These are phyloP conservation scores for Pythium periplocum DNA, from an alignment of 352 stramenopile genomes.

Conservation along the genomic window DNA sequence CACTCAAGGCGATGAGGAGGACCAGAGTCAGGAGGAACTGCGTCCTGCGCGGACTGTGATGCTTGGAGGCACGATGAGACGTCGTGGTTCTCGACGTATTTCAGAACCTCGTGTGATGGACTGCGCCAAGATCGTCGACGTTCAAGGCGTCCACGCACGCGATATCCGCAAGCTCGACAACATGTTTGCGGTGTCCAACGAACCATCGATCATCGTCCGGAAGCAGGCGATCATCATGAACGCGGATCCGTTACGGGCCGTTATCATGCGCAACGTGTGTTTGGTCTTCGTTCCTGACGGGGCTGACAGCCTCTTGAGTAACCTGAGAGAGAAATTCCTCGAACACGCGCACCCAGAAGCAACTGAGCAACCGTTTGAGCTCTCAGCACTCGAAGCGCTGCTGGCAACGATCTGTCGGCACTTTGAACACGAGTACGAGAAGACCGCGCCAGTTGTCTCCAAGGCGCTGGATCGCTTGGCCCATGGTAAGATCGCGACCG, in stretches of 20 bases:
- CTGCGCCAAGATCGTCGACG: not conserved
- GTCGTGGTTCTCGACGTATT: conserved; percentile 8
- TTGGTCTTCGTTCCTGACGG: conserved; percentile 17
- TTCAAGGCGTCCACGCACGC: conserved; percentile 15
- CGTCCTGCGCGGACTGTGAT: too few species aligned
- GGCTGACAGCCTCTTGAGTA: conserved; percentile 8
- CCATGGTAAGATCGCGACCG: conserved; percentile 34
- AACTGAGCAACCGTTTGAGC: conserved; percentile 13
- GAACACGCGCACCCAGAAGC: conserved; percentile 11
- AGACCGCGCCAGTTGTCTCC: conserved; percentile 33
- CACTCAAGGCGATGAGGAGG: not conserved
- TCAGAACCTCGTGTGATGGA: conserved; percentile 1
- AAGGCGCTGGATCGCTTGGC: conserved; percentile 46
- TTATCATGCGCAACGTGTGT: conserved; percentile 21
- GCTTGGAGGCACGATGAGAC: not conserved
- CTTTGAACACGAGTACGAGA: conserved; percentile 50
- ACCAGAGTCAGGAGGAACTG: conserved; percentile 5
- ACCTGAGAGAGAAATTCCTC: conserved; percentile 24
- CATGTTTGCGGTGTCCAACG: conserved; percentile 19
- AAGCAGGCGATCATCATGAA: conserved; percentile 23
- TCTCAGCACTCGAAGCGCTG: conserved; percentile 40
- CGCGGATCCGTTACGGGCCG: conserved; percentile 18
- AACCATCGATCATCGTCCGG: conserved; percentile 17
- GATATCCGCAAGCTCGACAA: conserved; percentile 24
- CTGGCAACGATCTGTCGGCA: conserved; percentile 51